Conservation (phyloP, 305 asterid genomes). For the Stenogyne calaminthoides region DNA sequence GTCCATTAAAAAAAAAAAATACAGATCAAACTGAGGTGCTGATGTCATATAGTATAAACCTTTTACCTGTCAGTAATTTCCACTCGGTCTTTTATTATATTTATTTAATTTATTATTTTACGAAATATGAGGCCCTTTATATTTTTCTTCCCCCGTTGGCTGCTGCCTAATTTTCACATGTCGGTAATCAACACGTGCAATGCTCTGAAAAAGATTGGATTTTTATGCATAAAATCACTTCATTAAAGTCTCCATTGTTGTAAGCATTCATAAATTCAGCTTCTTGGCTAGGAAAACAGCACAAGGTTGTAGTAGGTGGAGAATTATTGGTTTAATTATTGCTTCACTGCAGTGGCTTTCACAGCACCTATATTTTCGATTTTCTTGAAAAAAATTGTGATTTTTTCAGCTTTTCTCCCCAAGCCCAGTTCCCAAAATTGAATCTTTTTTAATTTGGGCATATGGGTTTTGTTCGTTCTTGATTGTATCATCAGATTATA, state of each 20-base stretch:
- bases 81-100: too few relatives aligned
- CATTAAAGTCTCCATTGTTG: constrained; percentile 21
- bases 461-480: constrained; percentile 26
- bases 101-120: too few relatives aligned
- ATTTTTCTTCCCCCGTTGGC: background rate
- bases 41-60: too few relatives aligned
- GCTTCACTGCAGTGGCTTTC: constrained; percentile 12
- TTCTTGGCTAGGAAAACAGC: background rate
- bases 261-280: constrained; percentile 14
- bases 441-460: background rate
- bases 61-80: too few relatives aligned
- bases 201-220: background rate
- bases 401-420: background rate
- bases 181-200: background rate
- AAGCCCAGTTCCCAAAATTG: constrained; percentile 7
- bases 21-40: too few relatives aligned
- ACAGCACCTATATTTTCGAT: background rate
- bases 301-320: constrained; percentile 5
- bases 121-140: background rate
- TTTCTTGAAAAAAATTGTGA: background rate
- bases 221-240: background rate
- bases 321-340: constrained; percentile 30
- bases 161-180: background rate
- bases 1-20: too few relatives aligned
- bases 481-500: background rate